Evolutionary conservation across 2,329 filamentous ascomycete genomes (phyloP).

Genomic region (Aspergillus arachidicola): DNA sequence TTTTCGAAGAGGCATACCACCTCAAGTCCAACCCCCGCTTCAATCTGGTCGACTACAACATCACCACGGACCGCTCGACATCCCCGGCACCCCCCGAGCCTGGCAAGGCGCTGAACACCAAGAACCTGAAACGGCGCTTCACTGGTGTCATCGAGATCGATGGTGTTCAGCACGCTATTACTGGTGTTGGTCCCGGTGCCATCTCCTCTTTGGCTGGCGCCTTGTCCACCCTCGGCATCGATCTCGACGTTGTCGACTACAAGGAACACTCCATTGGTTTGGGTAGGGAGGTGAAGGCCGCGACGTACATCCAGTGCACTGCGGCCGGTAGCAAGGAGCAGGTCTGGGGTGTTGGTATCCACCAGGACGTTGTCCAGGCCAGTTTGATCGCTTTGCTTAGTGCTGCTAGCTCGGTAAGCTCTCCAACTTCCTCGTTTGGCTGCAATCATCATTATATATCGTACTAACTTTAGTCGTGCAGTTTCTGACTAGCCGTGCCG

Average conservation of each 20-base stretch:
- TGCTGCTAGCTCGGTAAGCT: constrained; percentile 79
- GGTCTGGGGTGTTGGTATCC: constrained; percentile 58
- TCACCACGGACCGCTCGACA: constrained; percentile 76
- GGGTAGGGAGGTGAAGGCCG: constrained; percentile 84
- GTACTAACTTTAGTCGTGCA: constrained; percentile 37
- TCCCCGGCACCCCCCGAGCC: constrained; percentile 70
- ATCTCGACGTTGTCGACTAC: constrained; percentile 90
- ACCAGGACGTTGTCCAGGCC: constrained; percentile 89
- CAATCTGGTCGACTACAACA: constrained; percentile 86
- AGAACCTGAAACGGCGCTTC: constrained; percentile 79
- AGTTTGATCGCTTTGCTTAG: constrained; percentile 83
- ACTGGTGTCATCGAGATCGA: constrained; percentile 83
- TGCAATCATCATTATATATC: not conserved
- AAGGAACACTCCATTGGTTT: constrained; percentile 91
- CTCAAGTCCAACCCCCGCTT: constrained; percentile 83
- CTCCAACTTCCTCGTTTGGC: not conserved
- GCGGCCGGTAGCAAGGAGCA: constrained; percentile 63
- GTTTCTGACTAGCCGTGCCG: constrained; percentile 73
- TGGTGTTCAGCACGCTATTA: constrained; percentile 74
- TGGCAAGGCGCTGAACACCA: constrained; percentile 74
- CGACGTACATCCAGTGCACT: constrained; percentile 90
- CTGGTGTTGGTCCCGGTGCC: constrained; percentile 83
- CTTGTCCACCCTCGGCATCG: constrained; percentile 74
- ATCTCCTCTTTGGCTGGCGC: constrained; percentile 87
- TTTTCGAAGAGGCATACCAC: constrained; percentile 90